Conservation (phyloP, 208 protist species). For the Porcisia deanei region DNA sequence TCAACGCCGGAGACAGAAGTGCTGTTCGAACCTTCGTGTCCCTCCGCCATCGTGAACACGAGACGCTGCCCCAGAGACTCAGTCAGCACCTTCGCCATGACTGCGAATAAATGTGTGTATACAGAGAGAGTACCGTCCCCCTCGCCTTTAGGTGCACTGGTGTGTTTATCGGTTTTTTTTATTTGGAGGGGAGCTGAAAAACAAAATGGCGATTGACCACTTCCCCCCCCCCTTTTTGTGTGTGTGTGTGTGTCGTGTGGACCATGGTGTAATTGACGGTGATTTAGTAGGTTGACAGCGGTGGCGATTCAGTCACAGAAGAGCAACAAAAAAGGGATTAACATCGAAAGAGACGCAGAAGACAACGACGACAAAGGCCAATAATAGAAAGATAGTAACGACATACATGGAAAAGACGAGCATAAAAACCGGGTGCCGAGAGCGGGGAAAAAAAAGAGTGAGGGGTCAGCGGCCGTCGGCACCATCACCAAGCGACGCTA, state of each 20-base stretch:
- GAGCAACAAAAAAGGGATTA: no score
- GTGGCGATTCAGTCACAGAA: no score
- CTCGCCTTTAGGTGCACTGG: neutral
- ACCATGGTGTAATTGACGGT: no score
- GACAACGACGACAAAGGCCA: no score
- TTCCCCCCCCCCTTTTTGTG: no score
- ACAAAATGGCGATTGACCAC: no score
- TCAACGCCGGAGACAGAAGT: conserved; percentile 38
- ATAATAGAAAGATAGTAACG: no score
- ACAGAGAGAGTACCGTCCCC: no score
- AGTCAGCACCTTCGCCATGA: neutral
- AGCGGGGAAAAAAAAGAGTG: neutral
- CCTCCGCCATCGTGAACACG: conserved; percentile 11
- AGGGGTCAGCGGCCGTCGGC: neutral
- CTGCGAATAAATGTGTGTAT: neutral
- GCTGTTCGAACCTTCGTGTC: neutral
- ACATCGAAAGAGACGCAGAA: no score
- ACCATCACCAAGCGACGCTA: neutral
- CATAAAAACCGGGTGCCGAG: neutral
- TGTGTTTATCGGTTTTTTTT: neutral
- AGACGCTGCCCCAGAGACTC: conserved; percentile 19
- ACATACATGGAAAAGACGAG: neutral
- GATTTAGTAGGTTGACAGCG: no score
- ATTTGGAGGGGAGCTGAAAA: neutral
- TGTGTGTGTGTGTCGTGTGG: no score